A percentile compares a stretch with the other conserved stretches of the same genome.
These are phyloP conservation scores for Trametes cubensis DNA, from an alignment of 768 basidiomycete genomes.

Conservation along the genomic window DNA sequence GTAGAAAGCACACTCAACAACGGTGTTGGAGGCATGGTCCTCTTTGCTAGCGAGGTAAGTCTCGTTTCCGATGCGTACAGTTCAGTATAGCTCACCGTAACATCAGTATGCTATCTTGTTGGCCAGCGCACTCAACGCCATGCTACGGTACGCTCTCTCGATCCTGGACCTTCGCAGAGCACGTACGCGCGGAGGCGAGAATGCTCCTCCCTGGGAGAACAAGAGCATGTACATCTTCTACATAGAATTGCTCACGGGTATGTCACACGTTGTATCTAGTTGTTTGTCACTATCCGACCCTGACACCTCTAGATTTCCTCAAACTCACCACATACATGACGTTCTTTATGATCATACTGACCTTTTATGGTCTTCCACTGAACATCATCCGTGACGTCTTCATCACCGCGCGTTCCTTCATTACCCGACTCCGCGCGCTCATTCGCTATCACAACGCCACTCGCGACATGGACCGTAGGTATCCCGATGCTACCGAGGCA, in stretches of 20 bases:
- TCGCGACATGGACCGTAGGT: conserved; percentile 93
- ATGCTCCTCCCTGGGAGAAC: conserved; percentile 92
- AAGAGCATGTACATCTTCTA: conserved; percentile 98
- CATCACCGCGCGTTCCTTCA: conserved; percentile 91
- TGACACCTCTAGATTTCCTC: conserved; percentile 71
- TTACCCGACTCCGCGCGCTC: conserved; percentile 83
- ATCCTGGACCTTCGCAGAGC: conserved; percentile 82
- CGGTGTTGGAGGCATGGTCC: conserved; percentile 88
- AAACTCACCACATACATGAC: conserved; percentile 90
- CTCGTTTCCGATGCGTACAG: background rate
- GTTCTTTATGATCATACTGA: conserved; percentile 93
- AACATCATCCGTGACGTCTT: conserved; percentile 98
- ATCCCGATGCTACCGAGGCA: conserved; percentile 87
- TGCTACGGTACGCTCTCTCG: conserved; percentile 82
- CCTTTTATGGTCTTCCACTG: conserved; percentile 91
- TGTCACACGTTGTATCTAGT: conserved; percentile 29
- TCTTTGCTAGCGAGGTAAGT: conserved; percentile 92
- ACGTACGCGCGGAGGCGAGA: conserved; percentile 74
- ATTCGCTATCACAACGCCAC: conserved; percentile 93
- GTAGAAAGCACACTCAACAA: conserved; percentile 77
- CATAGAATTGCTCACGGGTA: conserved; percentile 88
- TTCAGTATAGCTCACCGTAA: background rate
- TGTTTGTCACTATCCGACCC: background rate
- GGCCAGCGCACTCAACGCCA: conserved; percentile 76
- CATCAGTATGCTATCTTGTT: conserved; percentile 86